A percentile compares a stretch with the other conserved stretches of the same genome.
Conservation (phyloP, 352 stramenopile species). For the Pythium folliculosum region DNA sequence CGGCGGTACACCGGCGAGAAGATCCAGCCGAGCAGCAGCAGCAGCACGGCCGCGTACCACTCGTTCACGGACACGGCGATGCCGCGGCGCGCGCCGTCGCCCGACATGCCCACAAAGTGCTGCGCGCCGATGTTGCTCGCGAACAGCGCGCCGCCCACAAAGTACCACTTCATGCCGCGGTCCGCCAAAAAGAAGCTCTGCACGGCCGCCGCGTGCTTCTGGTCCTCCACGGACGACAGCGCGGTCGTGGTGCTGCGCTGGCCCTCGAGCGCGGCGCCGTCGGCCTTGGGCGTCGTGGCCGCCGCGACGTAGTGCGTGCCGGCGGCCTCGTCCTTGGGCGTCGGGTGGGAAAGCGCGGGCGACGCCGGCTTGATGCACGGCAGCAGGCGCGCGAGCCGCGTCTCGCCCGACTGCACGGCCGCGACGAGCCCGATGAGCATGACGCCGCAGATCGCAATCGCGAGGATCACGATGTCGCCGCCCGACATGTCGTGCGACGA, state of each 20-base stretch:
- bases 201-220: constrained; percentile 5
- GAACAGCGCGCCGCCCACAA: constrained; percentile 60
- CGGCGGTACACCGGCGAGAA: constrained; percentile 1
- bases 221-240: not conserved
- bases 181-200: constrained; percentile 68
- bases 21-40: constrained; percentile 48
- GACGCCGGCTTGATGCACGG: constrained; percentile 1
- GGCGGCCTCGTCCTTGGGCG: not conserved
- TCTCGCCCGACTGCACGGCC: not conserved
- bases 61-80: constrained; percentile 70
- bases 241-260: not conserved
- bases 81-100: constrained; percentile 54
- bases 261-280: not conserved
- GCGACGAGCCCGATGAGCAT: not conserved
- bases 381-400: not conserved
- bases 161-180: constrained; percentile 69
- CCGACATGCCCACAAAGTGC: constrained; percentile 74
- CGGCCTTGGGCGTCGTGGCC: not conserved
- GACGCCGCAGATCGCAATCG: not conserved
- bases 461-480: constrained; percentile 3
- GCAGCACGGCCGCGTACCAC: constrained; percentile 57
- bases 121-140: constrained; percentile 70
- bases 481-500: not conserved
- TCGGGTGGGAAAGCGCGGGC: not conserved
- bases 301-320: not conserved